A percentile compares a stretch with the other conserved stretches of the same genome.
phyloP scores from a whole-genome alignment of 371 early-diverging fungal species.

The Dinochytrium kinnereticum region DNA sequence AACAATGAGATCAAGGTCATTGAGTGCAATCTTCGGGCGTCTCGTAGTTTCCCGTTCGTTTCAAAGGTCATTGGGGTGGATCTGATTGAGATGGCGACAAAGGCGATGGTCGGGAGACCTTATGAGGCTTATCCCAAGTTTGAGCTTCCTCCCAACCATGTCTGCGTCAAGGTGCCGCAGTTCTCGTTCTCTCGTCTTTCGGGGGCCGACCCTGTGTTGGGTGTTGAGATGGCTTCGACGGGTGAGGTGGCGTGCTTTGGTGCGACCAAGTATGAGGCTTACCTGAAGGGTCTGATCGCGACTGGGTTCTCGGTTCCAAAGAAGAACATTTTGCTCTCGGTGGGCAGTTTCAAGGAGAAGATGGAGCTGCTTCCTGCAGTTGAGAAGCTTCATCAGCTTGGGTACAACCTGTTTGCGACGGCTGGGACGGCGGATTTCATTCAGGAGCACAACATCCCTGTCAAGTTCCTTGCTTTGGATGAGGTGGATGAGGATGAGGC shows the following conservation, averaged over 20 bases:
- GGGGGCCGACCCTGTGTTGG: slow-evolving; percentile 94
- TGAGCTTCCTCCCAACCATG: slow-evolving; percentile 61
- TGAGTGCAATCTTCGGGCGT: slow-evolving; percentile 96
- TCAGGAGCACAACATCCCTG: slow-evolving; percentile 87
- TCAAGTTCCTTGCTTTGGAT: slow-evolving; percentile 85
- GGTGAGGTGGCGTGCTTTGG: slow-evolving; percentile 99
- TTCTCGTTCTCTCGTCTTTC: slow-evolving; percentile 93
- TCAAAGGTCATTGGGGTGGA: slow-evolving; percentile 91
- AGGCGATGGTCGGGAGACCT: slow-evolving; percentile 84
- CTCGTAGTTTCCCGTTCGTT: slow-evolving; percentile 94
- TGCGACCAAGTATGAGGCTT: slow-evolving; percentile 94
- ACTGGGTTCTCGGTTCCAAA: slow-evolving; percentile 89
- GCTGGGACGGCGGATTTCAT: slow-evolving; percentile 95
- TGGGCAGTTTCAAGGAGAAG: slow-evolving; percentile 96
- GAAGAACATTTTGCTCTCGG: slow-evolving; percentile 90
- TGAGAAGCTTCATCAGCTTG: slow-evolving; percentile 76
- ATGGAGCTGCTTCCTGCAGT: slow-evolving; percentile 88
- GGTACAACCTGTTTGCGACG: slow-evolving; percentile 91
- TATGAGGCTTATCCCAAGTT: slow-evolving; percentile 70
- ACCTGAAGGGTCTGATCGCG: slow-evolving; percentile 88
- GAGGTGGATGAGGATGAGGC: slow-evolving; percentile 55
- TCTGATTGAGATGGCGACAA: slow-evolving; percentile 91
- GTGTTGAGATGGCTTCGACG: slow-evolving; percentile 98
- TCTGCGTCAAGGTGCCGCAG: slow-evolving; percentile 95
- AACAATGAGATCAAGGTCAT: slow-evolving; percentile 95